Conservation (phyloP, 2,329 filamentous ascomycete genomes). For the Tympanopsis confertula region DNA sequence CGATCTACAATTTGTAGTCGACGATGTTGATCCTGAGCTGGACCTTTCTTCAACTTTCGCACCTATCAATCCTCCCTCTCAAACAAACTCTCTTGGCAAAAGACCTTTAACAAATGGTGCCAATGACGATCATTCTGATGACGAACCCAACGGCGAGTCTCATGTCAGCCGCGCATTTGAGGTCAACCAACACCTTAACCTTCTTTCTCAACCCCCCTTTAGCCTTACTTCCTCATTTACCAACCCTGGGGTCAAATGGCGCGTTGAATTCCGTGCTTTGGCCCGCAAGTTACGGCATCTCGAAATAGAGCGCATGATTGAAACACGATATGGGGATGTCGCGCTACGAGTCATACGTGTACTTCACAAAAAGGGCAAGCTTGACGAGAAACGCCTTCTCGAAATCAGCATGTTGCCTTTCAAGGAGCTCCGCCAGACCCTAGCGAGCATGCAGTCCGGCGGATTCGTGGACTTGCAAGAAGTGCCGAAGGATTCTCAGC, state of each 20-base stretch:
- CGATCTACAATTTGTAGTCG: conserved; percentile 17
- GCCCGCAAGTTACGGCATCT: background rate
- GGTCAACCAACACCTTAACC: background rate
- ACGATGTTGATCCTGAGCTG: conserved; percentile 21
- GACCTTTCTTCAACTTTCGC: conserved; percentile 22
- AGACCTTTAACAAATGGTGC: conserved; percentile 14
- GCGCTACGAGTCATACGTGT: background rate
- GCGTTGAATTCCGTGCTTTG: background rate
- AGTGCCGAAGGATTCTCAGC: background rate
- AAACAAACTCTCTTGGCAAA: conserved; percentile 15
- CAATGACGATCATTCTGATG: background rate
- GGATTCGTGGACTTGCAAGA: conserved; percentile 1
- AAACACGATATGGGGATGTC: background rate
- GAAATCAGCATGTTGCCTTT: background rate
- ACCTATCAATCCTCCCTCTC: conserved; percentile 13
- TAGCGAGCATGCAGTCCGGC: background rate
- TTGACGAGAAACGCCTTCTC: background rate
- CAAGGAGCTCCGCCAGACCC: background rate
- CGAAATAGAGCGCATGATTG: background rate
- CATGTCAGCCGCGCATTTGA: background rate
- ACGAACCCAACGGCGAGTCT: background rate
- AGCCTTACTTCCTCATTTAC: background rate
- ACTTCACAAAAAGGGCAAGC: background rate
- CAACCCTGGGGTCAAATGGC: too few species aligned
- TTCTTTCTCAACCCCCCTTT: background rate